A percentile compares a stretch with the other conserved stretches of the same genome.
phyloP scores from a whole-genome alignment of 176 grass and related monocot species.

The Oryza glaberrima region DNA sequence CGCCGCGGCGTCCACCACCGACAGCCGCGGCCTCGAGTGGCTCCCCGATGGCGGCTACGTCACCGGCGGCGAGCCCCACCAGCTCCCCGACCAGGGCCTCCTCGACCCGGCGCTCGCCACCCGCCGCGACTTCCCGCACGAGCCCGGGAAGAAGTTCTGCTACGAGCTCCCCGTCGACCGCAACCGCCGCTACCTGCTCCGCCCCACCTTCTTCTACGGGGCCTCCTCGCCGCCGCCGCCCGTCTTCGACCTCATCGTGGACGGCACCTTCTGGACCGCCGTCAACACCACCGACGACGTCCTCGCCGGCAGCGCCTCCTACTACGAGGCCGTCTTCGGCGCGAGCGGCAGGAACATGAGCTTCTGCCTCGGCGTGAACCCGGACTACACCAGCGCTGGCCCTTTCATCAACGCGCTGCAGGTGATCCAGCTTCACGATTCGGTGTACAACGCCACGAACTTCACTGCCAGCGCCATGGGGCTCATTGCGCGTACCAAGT shows the following conservation, averaged over 20 bases:
- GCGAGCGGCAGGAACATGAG: slow-evolving; percentile 56
- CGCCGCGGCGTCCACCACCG: slow-evolving; percentile 11
- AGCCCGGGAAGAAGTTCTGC: slow-evolving; percentile 65
- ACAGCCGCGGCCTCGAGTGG: slow-evolving; percentile 62
- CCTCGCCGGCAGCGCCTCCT: slow-evolving; percentile 62
- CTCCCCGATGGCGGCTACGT: slow-evolving; percentile 48
- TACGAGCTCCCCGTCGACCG: slow-evolving; percentile 60
- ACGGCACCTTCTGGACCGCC: slow-evolving; percentile 80
- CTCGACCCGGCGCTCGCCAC: slow-evolving; percentile 68
- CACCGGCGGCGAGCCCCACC: slow-evolving; percentile 43
- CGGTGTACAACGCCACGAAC: slow-evolving; percentile 89
- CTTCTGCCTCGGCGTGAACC: slow-evolving; percentile 76
- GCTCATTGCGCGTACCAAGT: slow-evolving; percentile 81
- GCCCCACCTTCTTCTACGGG: slow-evolving; percentile 84
- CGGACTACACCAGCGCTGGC: slow-evolving; percentile 56
- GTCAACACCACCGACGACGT: slow-evolving; percentile 79
- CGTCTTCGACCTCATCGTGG: slow-evolving; percentile 84
- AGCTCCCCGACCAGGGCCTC: slow-evolving; percentile 49
- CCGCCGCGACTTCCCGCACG: slow-evolving; percentile 64
- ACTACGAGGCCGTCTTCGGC: slow-evolving; percentile 88
- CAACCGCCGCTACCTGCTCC: slow-evolving; percentile 76
- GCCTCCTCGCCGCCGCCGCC: slow-evolving; percentile 24
- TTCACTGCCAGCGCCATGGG: slow-evolving; percentile 69
- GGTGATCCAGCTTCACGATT: slow-evolving; percentile 68
- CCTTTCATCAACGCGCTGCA: slow-evolving; percentile 90